Conservation (phyloP, 2,329 filamentous ascomycete genomes). For the Zasmidium citrigriseum region DNA sequence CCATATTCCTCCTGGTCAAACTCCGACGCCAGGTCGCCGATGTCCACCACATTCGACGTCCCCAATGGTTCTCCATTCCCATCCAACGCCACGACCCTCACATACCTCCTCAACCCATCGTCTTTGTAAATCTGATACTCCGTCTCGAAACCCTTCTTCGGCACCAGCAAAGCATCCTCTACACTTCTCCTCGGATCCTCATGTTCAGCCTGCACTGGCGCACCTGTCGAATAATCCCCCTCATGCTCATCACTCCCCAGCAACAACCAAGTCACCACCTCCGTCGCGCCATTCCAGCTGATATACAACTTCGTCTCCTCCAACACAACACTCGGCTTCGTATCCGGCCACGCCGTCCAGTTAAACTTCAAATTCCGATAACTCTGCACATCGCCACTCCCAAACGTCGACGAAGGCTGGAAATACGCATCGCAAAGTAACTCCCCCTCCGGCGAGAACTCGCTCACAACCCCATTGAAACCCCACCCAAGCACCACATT, state of each 20-base stretch:
- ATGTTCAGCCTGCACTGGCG: neutral
- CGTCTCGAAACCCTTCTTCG: constrained; percentile 22
- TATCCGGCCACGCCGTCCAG: constrained; percentile 45
- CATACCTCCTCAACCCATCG: constrained; percentile 15
- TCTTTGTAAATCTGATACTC: constrained; percentile 4
- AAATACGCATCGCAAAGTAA: constrained; percentile 56
- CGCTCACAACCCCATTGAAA: constrained; percentile 39
- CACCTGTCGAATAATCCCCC: neutral
- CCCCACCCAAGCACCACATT: constrained; percentile 61
- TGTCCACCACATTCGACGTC: constrained; percentile 15
- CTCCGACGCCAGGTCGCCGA: constrained; percentile 11
- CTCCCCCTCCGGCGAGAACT: constrained; percentile 47
- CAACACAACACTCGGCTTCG: constrained; percentile 27
- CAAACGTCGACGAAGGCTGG: constrained; percentile 47
- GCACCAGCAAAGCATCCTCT: constrained; percentile 12
- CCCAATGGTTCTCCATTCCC: constrained; percentile 15
- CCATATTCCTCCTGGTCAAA: neutral
- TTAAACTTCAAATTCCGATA: constrained; percentile 55
- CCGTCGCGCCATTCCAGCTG: constrained; percentile 52
- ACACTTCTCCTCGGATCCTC: constrained; percentile 8
- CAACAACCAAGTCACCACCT: constrained; percentile 49
- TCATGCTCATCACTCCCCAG: constrained; percentile 31
- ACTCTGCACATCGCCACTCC: constrained; percentile 39
- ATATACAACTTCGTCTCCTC: constrained; percentile 44
- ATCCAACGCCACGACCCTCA: constrained; percentile 28